A percentile compares a stretch with the other conserved stretches of the same genome.
Evolutionary conservation across 1,139 yeast genomes (phyloP).

Genomic region (Chernovozyma aurita): DNA sequence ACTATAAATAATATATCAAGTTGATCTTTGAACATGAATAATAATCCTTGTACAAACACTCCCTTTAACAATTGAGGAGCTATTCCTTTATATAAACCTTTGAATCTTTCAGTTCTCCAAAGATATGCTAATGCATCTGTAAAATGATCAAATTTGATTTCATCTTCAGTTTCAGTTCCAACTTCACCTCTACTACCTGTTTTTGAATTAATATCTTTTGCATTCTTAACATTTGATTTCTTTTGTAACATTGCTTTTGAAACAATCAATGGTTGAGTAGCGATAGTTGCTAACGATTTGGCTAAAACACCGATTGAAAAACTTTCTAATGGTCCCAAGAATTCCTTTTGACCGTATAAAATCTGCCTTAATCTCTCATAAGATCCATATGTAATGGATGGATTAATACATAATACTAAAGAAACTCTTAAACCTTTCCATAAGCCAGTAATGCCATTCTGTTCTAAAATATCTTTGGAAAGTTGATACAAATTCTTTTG

Average conservation of each 20-base stretch:
- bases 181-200: slow-evolving; percentile 11
- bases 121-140: slow-evolving; percentile 42
- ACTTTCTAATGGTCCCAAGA: slow-evolving; percentile 61
- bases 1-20: slow-evolving; percentile 42
- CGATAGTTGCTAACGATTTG: slow-evolving; percentile 73
- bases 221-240: slow-evolving; percentile 22
- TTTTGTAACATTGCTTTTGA: slow-evolving; percentile 81
- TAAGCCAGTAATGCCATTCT: slow-evolving; percentile 68
- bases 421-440: slow-evolving; percentile 88
- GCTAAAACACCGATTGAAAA: slow-evolving; percentile 75
- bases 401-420: slow-evolving; percentile 73
- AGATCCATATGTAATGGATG: slow-evolving; percentile 84
- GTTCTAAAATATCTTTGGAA: slow-evolving; percentile 52
- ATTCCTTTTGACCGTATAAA: slow-evolving; percentile 43
- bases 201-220: slow-evolving; percentile 7
- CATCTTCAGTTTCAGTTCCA: slow-evolving; percentile 14
- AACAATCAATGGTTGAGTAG: slow-evolving; percentile 82
- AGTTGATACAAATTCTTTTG: slow-evolving; percentile 43
- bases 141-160: slow-evolving; percentile 33
- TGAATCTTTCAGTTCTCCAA: slow-evolving; percentile 38
- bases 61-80: slow-evolving; percentile 82
- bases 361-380: slow-evolving; percentile 64
- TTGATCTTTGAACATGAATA: slow-evolving; percentile 81
- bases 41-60: slow-evolving; percentile 77
- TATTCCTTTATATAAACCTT: slow-evolving; percentile 70